Percentiles rank a stretch among this genome's conserved stretches.
Evolutionary conservation across 2,329 filamentous ascomycete species (phyloP).

Genomic region (Pyrenophora graminea): DNA sequence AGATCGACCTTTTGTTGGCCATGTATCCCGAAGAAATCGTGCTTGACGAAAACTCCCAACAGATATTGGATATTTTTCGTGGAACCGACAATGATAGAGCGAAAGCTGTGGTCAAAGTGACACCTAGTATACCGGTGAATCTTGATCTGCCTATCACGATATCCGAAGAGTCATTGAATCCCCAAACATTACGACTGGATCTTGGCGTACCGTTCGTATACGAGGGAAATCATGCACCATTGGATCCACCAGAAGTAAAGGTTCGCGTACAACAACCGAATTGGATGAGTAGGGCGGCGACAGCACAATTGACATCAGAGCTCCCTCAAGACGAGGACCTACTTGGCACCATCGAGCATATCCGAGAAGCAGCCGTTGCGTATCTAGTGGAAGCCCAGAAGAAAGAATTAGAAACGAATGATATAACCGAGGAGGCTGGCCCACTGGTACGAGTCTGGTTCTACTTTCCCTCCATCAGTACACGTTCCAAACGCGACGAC

Average conservation of each 20-base stretch:
- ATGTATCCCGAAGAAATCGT: slow-evolving; percentile 34
- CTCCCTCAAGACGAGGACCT: slow-evolving; percentile 22
- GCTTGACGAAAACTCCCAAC: slow-evolving; percentile 14
- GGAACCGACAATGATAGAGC: not conserved
- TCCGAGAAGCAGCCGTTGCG: slow-evolving; percentile 23
- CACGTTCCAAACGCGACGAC: slow-evolving; percentile 62
- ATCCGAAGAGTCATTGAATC: not conserved
- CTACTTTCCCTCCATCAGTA: slow-evolving; percentile 66
- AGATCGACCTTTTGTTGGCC: slow-evolving; percentile 34
- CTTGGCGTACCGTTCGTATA: slow-evolving; percentile 27
- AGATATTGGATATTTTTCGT: slow-evolving; percentile 19
- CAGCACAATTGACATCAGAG: slow-evolving; percentile 17
- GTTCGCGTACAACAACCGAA: slow-evolving; percentile 29
- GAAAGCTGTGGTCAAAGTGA: not conserved
- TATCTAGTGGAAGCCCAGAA: slow-evolving; percentile 4
- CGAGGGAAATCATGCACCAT: slow-evolving; percentile 4
- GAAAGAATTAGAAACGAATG: not conserved
- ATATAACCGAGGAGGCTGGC: not conserved
- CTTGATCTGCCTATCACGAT: slow-evolving; percentile 17
- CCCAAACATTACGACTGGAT: slow-evolving; percentile 20
- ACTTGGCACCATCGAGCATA: slow-evolving; percentile 26
- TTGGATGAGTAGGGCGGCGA: slow-evolving; percentile 31
- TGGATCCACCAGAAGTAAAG: slow-evolving; percentile 26
- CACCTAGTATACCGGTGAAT: slow-evolving; percentile 16
- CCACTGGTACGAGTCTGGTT: slow-evolving; percentile 62